Evolutionary conservation across 495 filamentous ascomycete species (phyloP).

Genomic region (Cryomyces minteri): DNA sequence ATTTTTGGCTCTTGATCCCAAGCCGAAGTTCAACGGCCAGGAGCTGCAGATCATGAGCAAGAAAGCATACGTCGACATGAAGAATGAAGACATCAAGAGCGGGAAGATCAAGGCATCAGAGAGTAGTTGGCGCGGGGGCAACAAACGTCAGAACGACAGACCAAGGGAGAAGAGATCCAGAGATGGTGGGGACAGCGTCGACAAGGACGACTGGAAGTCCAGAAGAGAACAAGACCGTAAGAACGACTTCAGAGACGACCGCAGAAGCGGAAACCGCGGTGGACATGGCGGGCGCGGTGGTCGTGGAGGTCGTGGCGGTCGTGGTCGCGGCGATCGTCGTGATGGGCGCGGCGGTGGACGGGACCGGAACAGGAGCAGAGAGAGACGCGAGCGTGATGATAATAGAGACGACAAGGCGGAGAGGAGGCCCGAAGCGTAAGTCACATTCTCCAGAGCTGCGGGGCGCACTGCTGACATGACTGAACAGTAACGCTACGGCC

Average conservation of each 20-base stretch:
- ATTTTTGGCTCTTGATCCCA: conserved; percentile 62
- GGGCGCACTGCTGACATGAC: no score
- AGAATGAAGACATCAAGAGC: conserved; percentile 54
- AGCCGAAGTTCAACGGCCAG: conserved; percentile 61
- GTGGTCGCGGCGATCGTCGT: conserved; percentile 1
- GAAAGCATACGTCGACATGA: conserved; percentile 66
- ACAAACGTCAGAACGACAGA: conserved; percentile 6
- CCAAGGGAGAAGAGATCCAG: conserved; percentile 15
- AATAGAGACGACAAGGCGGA: no score
- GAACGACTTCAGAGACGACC: conserved; percentile 30
- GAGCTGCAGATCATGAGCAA: conserved; percentile 66
- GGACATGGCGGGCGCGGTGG: conserved; percentile 18
- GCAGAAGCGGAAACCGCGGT: conserved; percentile 19
- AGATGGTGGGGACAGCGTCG: conserved; percentile 8
- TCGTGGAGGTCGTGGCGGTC: conserved; percentile 18
- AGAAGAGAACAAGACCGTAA: conserved; percentile 46
- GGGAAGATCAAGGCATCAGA: conserved; percentile 39
- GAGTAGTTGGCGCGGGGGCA: no score
- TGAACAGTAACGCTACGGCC: no score
- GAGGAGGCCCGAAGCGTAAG: no score
- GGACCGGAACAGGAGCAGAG: not conserved
- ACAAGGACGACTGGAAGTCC: conserved; percentile 40
- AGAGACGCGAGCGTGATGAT: no score
- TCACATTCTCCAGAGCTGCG: no score
- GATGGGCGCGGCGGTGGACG: not conserved